phyloP scores from a whole-genome alignment of 805 yeast species.

The Wickerhamomyces chambardii region DNA sequence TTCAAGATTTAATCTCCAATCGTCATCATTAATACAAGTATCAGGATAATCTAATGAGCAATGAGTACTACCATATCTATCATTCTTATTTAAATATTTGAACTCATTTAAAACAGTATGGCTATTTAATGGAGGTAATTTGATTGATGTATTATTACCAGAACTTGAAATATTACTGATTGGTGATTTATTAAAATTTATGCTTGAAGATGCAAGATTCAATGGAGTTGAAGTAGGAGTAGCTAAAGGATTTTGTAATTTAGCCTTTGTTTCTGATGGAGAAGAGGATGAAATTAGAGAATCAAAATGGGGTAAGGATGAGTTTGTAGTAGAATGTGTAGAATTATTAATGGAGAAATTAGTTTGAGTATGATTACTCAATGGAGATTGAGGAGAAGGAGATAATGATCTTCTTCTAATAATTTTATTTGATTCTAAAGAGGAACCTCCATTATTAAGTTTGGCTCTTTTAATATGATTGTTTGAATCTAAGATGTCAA shows the following conservation, averaged over 20 bases:
- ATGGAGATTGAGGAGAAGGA: conserved; percentile 8
- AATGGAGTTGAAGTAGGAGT: conserved; percentile 2
- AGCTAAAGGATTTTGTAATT: conserved; percentile 5
- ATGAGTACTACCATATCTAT: conserved; percentile 7
- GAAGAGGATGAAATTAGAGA: background rate
- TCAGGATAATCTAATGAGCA: conserved; percentile 19
- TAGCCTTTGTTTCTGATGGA: background rate
- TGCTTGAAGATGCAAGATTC: no score
- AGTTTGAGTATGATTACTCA: background rate
- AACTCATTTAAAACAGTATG: conserved; percentile 3
- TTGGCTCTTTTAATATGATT: background rate
- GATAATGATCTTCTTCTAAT: conserved; percentile 20
- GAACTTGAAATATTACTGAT: no score
- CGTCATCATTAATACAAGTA: conserved; percentile 28
- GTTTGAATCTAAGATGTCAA: conserved; percentile 5
- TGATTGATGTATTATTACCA: no score
- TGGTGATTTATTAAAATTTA: no score
- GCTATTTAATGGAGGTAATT: conserved; percentile 17
- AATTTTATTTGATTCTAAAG: conserved; percentile 25
- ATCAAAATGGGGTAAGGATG: conserved; percentile 3
- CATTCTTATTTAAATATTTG: conserved; percentile 12
- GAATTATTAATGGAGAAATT: no score
- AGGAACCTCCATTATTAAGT: background rate
- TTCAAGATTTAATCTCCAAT: conserved; percentile 34
- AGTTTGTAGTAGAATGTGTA: background rate